phyloP scores from a whole-genome alignment of 345 rosid genomes.

The Gossypium stocksii region DNA sequence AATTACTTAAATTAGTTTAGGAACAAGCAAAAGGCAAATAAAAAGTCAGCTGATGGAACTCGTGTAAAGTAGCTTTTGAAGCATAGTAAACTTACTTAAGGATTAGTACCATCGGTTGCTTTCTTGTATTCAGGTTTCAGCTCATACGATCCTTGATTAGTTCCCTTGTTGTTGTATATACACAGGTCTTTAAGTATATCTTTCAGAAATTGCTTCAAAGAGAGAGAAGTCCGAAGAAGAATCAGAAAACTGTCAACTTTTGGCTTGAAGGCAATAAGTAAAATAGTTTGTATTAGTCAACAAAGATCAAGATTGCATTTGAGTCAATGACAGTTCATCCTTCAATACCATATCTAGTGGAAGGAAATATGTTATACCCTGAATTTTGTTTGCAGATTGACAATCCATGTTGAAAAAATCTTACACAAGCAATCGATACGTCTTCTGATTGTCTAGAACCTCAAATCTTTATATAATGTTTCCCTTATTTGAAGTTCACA shows the following conservation, averaged over 20 bases:
- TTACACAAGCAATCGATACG: background rate
- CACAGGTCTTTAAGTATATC: slow-evolving; percentile 80
- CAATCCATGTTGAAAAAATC: background rate
- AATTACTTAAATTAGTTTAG: background rate
- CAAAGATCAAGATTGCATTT: background rate
- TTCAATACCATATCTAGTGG: background rate
- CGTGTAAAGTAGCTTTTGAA: background rate
- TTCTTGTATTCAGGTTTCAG: slow-evolving; percentile 86
- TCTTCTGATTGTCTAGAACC: too few species aligned
- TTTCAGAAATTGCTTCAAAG: slow-evolving; percentile 74
- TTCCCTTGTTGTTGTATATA: slow-evolving; percentile 84
- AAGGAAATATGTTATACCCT: background rate
- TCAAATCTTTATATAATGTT: too few species aligned
- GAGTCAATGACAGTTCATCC: background rate
- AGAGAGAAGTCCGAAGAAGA: slow-evolving; percentile 1
- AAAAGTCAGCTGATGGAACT: background rate
- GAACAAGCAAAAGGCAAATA: background rate
- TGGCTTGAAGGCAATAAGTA: background rate
- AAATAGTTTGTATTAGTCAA: background rate
- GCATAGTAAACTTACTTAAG: slow-evolving; percentile 12
- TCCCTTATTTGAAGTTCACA: too few species aligned
- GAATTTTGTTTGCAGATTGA: background rate
- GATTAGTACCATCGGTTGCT: slow-evolving; percentile 35
- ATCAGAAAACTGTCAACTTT: background rate
- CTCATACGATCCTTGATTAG: slow-evolving; percentile 85